These are phyloP conservation scores for Lipomyces lipofer DNA, from an alignment of 805 yeast species.

Conservation along the genomic window DNA sequence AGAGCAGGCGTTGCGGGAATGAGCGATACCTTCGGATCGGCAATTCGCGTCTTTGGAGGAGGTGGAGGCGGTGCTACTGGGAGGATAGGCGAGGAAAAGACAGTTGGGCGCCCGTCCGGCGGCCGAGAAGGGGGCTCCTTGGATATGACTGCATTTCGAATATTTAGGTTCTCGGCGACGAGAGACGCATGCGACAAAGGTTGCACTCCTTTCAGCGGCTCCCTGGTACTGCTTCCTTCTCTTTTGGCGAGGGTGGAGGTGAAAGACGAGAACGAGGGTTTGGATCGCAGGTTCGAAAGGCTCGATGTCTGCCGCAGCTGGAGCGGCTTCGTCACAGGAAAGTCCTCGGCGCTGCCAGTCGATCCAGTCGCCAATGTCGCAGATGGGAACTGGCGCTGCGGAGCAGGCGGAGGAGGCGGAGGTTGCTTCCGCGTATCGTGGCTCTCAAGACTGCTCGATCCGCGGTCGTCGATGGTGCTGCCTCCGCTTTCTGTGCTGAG, in stretches of 20 bases:
- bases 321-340: background rate
- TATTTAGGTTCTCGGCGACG: background rate
- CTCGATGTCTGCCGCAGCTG: constrained; percentile 2
- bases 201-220: background rate
- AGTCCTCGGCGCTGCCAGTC: background rate
- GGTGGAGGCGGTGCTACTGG: constrained; percentile 3
- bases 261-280: background rate
- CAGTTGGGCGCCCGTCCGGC: background rate
- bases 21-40: constrained; percentile 12
- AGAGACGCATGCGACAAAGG: background rate
- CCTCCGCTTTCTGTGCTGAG: background rate
- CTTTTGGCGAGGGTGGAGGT: background rate
- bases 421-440: background rate
- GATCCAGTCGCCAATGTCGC: background rate
- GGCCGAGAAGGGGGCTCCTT: background rate
- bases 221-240: background rate
- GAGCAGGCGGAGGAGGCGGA: background rate
- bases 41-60: constrained; percentile 6
- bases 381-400: background rate
- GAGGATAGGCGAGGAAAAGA: background rate
- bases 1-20: constrained; percentile 13
- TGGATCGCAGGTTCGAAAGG: background rate
- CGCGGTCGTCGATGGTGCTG: background rate
- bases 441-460: background rate
- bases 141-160: background rate